Evolutionary conservation across 129 eudicot species (phyloP).

Genomic region (carrot (Daucus carota)): DH1_v3.0 NC_030384.2:44296001-44296500

Average conservation of each 20-base stretch:
- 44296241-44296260: background rate
- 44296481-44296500: background rate
- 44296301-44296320: no score
- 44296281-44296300: no score
- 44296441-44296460: background rate
- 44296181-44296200: background rate
- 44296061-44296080: slow-evolving; percentile 99
- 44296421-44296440: background rate
- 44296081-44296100: slow-evolving; percentile 94
- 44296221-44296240: background rate
- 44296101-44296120: slow-evolving; percentile 87
- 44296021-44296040: slow-evolving; percentile 13
- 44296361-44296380: background rate
- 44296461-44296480: background rate
- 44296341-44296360: background rate
- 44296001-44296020: background rate
- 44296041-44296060: slow-evolving; percentile 65
- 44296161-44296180: background rate
- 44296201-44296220: background rate
- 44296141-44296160: background rate
- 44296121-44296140: slow-evolving; percentile 83
- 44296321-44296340: background rate
- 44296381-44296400: background rate
- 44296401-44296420: background rate
- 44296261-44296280: background rate